Evolutionary conservation across 2,329 filamentous ascomycete species (phyloP).

Genomic region (Nothomitra cinnamomea): DNA sequence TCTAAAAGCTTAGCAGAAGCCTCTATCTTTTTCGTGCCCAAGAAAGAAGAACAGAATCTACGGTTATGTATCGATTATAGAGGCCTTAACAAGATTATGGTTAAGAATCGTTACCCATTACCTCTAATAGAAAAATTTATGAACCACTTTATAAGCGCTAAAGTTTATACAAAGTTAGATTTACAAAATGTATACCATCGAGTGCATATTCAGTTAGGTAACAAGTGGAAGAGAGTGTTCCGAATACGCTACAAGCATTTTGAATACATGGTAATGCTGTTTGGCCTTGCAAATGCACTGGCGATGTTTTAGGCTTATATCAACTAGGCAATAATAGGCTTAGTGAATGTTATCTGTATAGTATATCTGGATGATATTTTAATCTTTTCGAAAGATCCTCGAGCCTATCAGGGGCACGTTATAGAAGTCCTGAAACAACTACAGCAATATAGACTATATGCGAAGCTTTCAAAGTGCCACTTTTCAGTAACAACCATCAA

Average conservation of each 20-base stretch:
- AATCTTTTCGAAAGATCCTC: constrained; percentile 11
- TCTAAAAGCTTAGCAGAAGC: constrained; percentile 10
- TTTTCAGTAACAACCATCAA: constrained; percentile 2
- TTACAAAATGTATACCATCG: constrained; percentile 18
- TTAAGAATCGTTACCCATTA: constrained; percentile 15
- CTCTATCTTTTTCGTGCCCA: constrained; percentile 19
- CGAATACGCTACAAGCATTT: constrained; percentile 12
- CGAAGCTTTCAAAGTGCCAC: constrained; percentile 3
- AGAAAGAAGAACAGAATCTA: constrained; percentile 10
- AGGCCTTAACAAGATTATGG: constrained; percentile 14
- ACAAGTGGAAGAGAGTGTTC: constrained; percentile 22
- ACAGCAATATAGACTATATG: not conserved
- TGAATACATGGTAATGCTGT: constrained; percentile 16
- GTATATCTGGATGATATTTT: constrained; percentile 19
- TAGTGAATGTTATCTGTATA: constrained; percentile 8
- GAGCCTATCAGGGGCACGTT: not conserved
- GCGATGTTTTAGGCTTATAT: constrained; percentile 4
- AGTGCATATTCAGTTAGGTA: constrained; percentile 17
- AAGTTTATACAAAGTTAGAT: constrained; percentile 20
- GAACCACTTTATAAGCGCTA: constrained; percentile 11
- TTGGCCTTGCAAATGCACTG: constrained; percentile 8
- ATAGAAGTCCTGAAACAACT: not conserved
- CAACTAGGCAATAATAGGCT: constrained; percentile 5
- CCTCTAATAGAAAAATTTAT: constrained; percentile 14
- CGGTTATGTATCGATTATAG: constrained; percentile 14